Conservation (phyloP, 345 rosid genomes). For the Gossypium herbaceum region DNA sequence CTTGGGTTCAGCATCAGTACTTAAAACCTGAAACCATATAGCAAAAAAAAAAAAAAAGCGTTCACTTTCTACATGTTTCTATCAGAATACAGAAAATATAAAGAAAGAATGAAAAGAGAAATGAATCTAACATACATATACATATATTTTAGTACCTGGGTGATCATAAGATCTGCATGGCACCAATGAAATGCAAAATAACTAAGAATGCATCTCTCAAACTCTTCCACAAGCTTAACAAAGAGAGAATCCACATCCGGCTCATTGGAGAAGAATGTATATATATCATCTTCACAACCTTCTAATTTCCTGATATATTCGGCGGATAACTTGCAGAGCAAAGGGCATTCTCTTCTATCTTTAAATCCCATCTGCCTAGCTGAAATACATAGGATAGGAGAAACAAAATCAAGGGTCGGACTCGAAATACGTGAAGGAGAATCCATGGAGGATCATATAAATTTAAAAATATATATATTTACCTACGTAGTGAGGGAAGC, state of each 20-base stretch:
- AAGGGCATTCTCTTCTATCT: constrained; percentile 76
- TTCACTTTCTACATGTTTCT: not conserved
- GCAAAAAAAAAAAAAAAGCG: not conserved
- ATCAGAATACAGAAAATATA: not conserved
- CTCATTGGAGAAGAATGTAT: constrained; percentile 51
- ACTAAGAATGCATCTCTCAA: constrained; percentile 85
- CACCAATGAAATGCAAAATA: constrained; percentile 89
- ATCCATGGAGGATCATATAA: not conserved
- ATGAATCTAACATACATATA: not conserved
- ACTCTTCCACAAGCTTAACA: constrained; percentile 83
- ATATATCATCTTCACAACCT: constrained; percentile 72
- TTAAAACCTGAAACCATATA: constrained; percentile 46
- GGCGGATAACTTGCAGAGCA: constrained; percentile 74
- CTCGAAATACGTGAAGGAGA: not conserved
- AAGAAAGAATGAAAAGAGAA: not conserved
- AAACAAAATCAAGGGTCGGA: not conserved
- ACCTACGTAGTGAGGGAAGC: constrained; percentile 93
- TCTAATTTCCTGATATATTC: constrained; percentile 67
- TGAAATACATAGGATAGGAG: constrained; percentile 19
- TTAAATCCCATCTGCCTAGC: constrained; percentile 86
- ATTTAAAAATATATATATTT: constrained; percentile 2
- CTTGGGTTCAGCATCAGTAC: constrained; percentile 55
- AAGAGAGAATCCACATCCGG: constrained; percentile 67
- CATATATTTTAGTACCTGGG: constrained; percentile 45
- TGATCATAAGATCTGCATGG: constrained; percentile 65